Evolutionary conservation across 352 stramenopile species (phyloP).

Genomic region (Pythium insidiosum): DNA sequence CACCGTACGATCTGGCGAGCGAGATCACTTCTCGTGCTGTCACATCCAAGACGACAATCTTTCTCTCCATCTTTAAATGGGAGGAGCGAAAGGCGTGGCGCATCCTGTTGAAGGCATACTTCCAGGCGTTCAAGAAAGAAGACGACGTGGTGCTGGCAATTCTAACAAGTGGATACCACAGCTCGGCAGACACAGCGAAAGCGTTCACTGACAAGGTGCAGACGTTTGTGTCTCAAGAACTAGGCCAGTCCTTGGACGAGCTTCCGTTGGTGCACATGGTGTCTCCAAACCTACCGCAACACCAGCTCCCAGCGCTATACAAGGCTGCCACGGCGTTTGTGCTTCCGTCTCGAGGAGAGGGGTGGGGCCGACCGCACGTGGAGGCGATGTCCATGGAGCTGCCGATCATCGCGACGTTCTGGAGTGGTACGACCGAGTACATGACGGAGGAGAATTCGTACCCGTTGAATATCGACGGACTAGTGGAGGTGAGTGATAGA

Average conservation of each 20-base stretch:
- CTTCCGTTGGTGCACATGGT: slow-evolving; percentile 58
- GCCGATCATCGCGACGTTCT: slow-evolving; percentile 89
- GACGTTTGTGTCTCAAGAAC: slow-evolving; percentile 34
- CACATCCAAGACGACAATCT: slow-evolving; percentile 57
- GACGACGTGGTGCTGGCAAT: slow-evolving; percentile 78
- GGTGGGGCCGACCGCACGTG: slow-evolving; percentile 90
- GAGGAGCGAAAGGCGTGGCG: slow-evolving; percentile 89
- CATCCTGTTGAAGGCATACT: slow-evolving; percentile 82
- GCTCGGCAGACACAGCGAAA: slow-evolving; percentile 22
- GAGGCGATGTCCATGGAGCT: slow-evolving; percentile 91
- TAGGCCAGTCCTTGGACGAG: slow-evolving; percentile 34
- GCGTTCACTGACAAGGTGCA: slow-evolving; percentile 53
- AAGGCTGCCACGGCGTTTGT: slow-evolving; percentile 81
- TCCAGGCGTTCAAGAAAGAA: slow-evolving; percentile 44
- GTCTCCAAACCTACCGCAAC: slow-evolving; percentile 49
- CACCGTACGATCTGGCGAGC: slow-evolving; percentile 37
- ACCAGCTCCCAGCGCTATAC: slow-evolving; percentile 56
- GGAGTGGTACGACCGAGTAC: slow-evolving; percentile 86
- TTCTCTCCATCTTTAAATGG: slow-evolving; percentile 93
- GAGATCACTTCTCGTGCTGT: slow-evolving; percentile 18
- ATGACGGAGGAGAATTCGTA: slow-evolving; percentile 87
- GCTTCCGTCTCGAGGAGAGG: slow-evolving; percentile 88
- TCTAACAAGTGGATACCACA: slow-evolving; percentile 86
- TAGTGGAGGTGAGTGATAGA: slow-evolving; percentile 40
- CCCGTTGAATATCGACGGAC: slow-evolving; percentile 67